Evolutionary conservation across 305 asterid genomes (phyloP), one percentile per base, ranked within the genome.

Genomic region (Ilex paraguariensis): DNA sequence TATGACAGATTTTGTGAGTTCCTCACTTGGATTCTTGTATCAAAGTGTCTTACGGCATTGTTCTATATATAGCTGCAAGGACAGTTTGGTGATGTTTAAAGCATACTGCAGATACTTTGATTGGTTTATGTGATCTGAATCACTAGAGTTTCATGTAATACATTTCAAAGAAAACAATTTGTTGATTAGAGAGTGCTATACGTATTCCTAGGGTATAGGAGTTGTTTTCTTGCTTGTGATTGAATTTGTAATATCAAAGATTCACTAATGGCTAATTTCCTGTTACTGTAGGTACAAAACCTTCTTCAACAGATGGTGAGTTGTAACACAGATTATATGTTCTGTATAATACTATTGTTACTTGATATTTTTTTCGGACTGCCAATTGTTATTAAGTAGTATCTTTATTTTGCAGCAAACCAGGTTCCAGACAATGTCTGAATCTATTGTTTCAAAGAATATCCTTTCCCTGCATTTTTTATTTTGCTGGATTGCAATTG

Each of bases 261-360:
- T 14, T 55, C 10, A 15, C 5, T 55, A 13, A 6, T 13, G 14
- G 31, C n/a, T 56, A 36, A 36, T 36, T 36, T 13, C 28, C 28
- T 67, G 31, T 59, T 36, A 56, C 31, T 57, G 15, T 75, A 88
- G 98, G 97, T 91, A n/a, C 97, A 89, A 79, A 88, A 82, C 70
- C 93, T 91, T 65, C 95, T 91, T 66, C 95, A 83, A 75, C 98
- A 91, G 85, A 91, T 91, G 97, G 98, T 85, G 64, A 66, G 91
- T 45, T 58, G 31, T 51, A n/a, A 7, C 7, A 2, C 5, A 11
- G 39, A 9, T 11, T 31, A 11, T 56, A 28, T 31, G 7, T 56
- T 56, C 16, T 13, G 16, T 56, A 9, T 16, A 32, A 54, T 55
- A 50, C 61, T 33, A 66, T 70, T 33, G 50, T 69, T 63, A 56